phyloP scores from a whole-genome alignment of 2,329 filamentous ascomycete genomes.

The Cytospora piceae region DNA sequence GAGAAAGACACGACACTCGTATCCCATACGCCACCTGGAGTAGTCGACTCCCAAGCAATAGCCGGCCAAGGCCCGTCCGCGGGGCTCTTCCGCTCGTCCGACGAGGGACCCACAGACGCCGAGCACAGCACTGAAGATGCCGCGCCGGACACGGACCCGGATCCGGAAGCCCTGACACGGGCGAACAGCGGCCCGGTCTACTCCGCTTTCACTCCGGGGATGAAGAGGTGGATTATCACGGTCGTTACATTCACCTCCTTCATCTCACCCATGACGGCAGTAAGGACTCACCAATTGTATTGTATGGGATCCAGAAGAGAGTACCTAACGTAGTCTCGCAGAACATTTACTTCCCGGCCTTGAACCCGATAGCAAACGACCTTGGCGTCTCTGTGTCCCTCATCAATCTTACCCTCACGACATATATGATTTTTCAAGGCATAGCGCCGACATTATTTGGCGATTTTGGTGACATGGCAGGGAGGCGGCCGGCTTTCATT shows the following conservation, averaged over 20 bases:
- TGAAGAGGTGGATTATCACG: slow-evolving; percentile 25
- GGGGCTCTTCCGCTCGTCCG: slow-evolving; percentile 17
- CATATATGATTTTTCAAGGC: slow-evolving; percentile 67
- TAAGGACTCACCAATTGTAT: slow-evolving; percentile 6
- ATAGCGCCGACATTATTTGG: slow-evolving; percentile 64
- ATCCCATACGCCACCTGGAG: slow-evolving; percentile 11
- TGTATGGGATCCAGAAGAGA: neutral
- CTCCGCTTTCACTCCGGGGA: slow-evolving; percentile 31
- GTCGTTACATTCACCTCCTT: slow-evolving; percentile 58
- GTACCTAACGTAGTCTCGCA: slow-evolving; percentile 16
- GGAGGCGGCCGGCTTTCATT: slow-evolving; percentile 65
- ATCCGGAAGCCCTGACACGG: slow-evolving; percentile 42
- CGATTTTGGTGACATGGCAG: slow-evolving; percentile 63
- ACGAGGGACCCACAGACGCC: slow-evolving; percentile 23
- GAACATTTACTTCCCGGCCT: slow-evolving; percentile 58
- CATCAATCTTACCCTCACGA: slow-evolving; percentile 58
- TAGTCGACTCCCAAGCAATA: slow-evolving; percentile 18
- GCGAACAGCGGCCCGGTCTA: slow-evolving; percentile 46
- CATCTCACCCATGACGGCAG: slow-evolving; percentile 60
- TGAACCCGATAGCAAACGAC: slow-evolving; percentile 44
- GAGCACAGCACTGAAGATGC: slow-evolving; percentile 18
- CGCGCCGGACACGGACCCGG: slow-evolving; percentile 28
- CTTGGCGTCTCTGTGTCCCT: slow-evolving; percentile 45
- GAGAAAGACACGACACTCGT: slow-evolving; percentile 6
- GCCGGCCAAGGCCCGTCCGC: slow-evolving; percentile 24